Conservation (phyloP, 2,329 filamentous ascomycete genomes). For the Shiraia sp. region DNA sequence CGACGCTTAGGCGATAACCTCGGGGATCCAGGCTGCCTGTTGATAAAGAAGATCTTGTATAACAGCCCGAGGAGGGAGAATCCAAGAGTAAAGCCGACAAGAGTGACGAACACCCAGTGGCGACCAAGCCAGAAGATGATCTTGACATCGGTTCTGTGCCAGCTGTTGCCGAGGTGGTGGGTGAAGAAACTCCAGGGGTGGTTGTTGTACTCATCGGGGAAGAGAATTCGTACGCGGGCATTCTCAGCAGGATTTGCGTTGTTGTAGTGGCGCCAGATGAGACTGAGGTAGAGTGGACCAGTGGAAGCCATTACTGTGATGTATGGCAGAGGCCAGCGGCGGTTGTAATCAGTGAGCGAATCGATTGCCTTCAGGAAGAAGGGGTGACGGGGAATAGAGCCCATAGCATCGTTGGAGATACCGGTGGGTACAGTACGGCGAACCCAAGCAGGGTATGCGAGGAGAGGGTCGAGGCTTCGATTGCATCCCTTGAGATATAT, state of each 20-base stretch:
- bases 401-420: constrained; percentile 82
- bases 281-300: constrained; percentile 74
- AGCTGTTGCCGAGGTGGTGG: constrained; percentile 66
- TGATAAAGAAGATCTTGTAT: constrained; percentile 56
- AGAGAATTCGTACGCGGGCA: constrained; percentile 67
- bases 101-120: constrained; percentile 61
- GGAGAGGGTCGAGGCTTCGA: constrained; percentile 68
- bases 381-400: constrained; percentile 70
- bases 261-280: constrained; percentile 77
- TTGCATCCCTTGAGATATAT: constrained; percentile 63
- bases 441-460: constrained; percentile 70
- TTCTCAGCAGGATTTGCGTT: constrained; percentile 52
- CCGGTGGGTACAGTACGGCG: constrained; percentile 75
- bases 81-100: constrained; percentile 57
- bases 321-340: constrained; percentile 71
- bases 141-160: constrained; percentile 66
- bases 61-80: constrained; percentile 55
- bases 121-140: constrained; percentile 66
- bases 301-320: constrained; percentile 81
- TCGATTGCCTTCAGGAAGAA: constrained; percentile 74
- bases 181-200: constrained; percentile 74
- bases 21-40: constrained; percentile 25
- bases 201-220: constrained; percentile 71
- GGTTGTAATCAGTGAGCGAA: constrained; percentile 67
- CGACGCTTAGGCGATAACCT: constrained; percentile 18